phyloP scores from a whole-genome alignment of 768 basidiomycete species.

The Boletus subparvulus region DNA sequence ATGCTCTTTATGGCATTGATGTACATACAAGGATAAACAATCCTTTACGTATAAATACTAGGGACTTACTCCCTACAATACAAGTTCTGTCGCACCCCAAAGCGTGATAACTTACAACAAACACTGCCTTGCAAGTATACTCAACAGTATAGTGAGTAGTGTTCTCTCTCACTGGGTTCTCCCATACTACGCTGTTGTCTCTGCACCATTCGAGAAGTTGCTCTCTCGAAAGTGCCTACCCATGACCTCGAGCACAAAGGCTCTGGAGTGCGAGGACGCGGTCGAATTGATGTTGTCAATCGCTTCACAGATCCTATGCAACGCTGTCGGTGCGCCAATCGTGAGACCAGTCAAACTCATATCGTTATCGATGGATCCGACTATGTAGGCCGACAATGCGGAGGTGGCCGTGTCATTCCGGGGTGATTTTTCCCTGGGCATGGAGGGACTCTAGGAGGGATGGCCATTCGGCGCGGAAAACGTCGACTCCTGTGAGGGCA shows the following conservation, averaged over 20 bases:
- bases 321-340: conserved; percentile 92
- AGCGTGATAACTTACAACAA: no score
- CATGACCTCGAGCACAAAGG: conserved; percentile 99
- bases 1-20: no score
- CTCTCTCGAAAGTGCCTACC: conserved; percentile 96
- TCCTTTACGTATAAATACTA: no score
- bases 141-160: no score
- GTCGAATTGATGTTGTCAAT: conserved; percentile 99
- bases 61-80: no score
- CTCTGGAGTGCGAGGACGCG: conserved; percentile 91
- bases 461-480: conserved; percentile 97
- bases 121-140: no score
- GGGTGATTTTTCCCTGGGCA: conserved; percentile 71
- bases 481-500: conserved; percentile 94
- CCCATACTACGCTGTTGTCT: no score
- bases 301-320: conserved; percentile 96
- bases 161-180: no score
- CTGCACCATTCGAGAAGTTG: no score
- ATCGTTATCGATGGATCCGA: conserved; percentile 98
- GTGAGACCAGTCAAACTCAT: conserved; percentile 98
- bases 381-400: conserved; percentile 98
- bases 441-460: conserved; percentile 69
- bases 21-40: no score
- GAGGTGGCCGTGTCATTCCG: conserved; percentile 81
- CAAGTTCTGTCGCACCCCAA: no score